A percentile compares a stretch with the other conserved stretches of the same genome.
These are phyloP conservation scores for Trypethelium eluteriae DNA, from an alignment of 495 filamentous ascomycete species.

Conservation along the genomic window DNA sequence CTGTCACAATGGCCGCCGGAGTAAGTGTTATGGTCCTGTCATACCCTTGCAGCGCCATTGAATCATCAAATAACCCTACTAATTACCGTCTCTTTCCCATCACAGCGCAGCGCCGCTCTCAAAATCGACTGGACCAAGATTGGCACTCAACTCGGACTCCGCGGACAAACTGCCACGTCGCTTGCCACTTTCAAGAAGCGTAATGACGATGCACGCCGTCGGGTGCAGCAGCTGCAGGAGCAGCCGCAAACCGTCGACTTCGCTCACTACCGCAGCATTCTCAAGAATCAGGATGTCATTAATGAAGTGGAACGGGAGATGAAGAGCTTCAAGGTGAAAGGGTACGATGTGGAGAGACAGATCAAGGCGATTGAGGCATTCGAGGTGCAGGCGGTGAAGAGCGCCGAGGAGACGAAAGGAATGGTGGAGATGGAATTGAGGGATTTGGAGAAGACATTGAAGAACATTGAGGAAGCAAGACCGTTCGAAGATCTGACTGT, in stretches of 20 bases:
- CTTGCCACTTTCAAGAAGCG: conserved; percentile 98
- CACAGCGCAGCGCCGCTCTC: conserved; percentile 91
- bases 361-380: conserved; percentile 97
- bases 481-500: conserved; percentile 97
- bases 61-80: background rate
- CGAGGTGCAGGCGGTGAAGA: conserved; percentile 93
- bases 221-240: conserved; percentile 68
- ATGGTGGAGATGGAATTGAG: conserved; percentile 87
- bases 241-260: conserved; percentile 83
- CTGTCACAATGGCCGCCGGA: conserved; percentile 74
- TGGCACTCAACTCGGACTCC: conserved; percentile 83
- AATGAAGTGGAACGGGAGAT: conserved; percentile 96
- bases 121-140: conserved; percentile 98
- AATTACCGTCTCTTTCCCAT: conserved; percentile 16
- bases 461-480: conserved; percentile 93
- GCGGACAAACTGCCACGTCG: conserved; percentile 81
- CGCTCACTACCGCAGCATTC: conserved; percentile 74
- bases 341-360: conserved; percentile 84
- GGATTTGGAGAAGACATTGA: conserved; percentile 85
- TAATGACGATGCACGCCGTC: conserved; percentile 97
- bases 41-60: conserved; percentile 16
- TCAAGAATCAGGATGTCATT: conserved; percentile 91
- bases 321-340: conserved; percentile 77
- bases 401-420: conserved; percentile 88
- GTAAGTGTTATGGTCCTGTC: conserved; percentile 50